Evolutionary conservation across 257 asterid genomes (phyloP).

Genomic region (Nicotiana benthamiana): DNA sequence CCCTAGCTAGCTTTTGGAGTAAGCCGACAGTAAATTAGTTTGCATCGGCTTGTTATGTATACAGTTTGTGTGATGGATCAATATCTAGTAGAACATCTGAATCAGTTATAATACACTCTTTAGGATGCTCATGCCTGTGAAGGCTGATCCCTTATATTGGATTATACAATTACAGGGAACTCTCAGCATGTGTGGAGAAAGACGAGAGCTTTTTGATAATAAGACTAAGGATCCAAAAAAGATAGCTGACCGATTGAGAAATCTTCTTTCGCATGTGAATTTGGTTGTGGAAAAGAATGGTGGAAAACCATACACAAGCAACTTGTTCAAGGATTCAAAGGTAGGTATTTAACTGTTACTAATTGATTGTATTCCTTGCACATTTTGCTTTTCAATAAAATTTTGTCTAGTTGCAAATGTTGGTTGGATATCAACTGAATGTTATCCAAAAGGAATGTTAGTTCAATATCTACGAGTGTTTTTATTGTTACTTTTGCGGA

Average conservation of each 20-base stretch:
- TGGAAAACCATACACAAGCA: constrained; percentile 48
- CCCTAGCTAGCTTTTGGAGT: not conserved
- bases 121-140: not conserved
- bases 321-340: constrained; percentile 38
- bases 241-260: constrained; percentile 27
- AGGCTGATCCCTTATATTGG: not conserved
- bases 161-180: constrained; percentile 24
- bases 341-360: not conserved
- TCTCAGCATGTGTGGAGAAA: constrained; percentile 49
- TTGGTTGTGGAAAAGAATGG: constrained; percentile 35
- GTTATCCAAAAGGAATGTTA: no score
- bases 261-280: constrained; percentile 44
- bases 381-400: no score
- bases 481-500: no score
- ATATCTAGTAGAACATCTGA: no score
- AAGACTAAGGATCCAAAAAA: constrained; percentile 31
- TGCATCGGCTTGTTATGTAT: no score
- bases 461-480: no score
- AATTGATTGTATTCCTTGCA: no score
- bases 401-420: no score
- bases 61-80: no score
- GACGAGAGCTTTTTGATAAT: constrained; percentile 56
- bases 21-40: no score
- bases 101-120: no score
- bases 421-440: no score